Percentiles rank a stretch among this genome's conserved stretches.
Evolutionary conservation across 805 yeast species (phyloP).

Genomic region (Scheffersomyces ergatensis): DNA sequence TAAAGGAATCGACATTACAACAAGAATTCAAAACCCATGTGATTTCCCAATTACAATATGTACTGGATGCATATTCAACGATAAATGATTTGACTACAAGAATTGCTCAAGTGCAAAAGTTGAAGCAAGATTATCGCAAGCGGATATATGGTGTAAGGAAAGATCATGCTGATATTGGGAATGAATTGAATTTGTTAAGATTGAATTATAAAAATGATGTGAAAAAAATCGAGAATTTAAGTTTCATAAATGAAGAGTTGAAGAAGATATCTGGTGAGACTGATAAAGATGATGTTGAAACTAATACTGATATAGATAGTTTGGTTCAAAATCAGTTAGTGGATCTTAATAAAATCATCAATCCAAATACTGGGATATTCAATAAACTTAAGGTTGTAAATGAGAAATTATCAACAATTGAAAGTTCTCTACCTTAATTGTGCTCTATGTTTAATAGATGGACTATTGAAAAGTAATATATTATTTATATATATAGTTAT

Average conservation of each 20-base stretch:
- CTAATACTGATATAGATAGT: conserved; percentile 6
- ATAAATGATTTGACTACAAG: conserved; percentile 28
- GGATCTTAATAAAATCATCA: conserved; percentile 13
- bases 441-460: too few relatives aligned
- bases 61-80: conserved; percentile 33
- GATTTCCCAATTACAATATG: conserved; percentile 22
- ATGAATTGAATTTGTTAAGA: conserved; percentile 27
- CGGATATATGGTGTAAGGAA: conserved; percentile 27
- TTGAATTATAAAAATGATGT: conserved; percentile 13
- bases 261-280: conserved; percentile 1
- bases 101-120: conserved; percentile 26
- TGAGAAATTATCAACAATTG: conserved; percentile 16
- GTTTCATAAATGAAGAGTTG: conserved; percentile 9
- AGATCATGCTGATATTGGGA: conserved; percentile 29
- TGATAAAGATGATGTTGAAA: background rate
- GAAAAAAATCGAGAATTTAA: conserved; percentile 13
- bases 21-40: conserved; percentile 30
- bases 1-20: conserved; percentile 23
- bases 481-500: too few relatives aligned
- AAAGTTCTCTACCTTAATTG: conserved; percentile 5
- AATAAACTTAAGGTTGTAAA: conserved; percentile 20
- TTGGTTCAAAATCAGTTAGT: conserved; percentile 6
- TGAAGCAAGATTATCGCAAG: conserved; percentile 28
- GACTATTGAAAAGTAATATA: too few relatives aligned
- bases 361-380: conserved; percentile 24